These are phyloP conservation scores for Botrytis galanthina DNA, from an alignment of 2,329 filamentous ascomycete species.

Conservation along the genomic window DNA sequence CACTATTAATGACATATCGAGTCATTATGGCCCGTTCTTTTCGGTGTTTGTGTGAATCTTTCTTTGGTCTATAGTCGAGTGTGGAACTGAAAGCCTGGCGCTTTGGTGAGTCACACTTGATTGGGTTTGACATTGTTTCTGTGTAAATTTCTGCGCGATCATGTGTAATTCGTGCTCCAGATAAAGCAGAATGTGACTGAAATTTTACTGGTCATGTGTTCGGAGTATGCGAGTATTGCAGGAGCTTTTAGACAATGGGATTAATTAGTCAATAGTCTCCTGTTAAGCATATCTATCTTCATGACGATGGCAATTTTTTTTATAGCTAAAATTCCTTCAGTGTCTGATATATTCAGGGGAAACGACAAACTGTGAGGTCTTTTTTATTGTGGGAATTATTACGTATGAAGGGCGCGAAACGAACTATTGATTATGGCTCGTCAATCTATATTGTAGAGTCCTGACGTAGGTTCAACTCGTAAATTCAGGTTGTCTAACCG, in stretches of 20 bases:
- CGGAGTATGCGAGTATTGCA: too few species aligned
- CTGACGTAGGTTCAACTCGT: background rate
- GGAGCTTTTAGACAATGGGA: too few species aligned
- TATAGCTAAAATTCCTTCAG: background rate
- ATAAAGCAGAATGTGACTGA: background rate
- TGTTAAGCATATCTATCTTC: too few species aligned
- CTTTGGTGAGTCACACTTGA: background rate
- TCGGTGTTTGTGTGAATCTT: background rate
- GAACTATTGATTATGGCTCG: background rate
- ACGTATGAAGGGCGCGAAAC: background rate
- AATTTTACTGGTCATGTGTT: background rate
- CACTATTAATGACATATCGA: background rate
- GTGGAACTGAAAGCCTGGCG: fast-evolving
- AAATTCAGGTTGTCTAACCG: background rate
- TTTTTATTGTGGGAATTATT: background rate
- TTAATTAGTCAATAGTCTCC: too few species aligned
- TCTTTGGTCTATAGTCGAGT: background rate
- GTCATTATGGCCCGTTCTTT: background rate
- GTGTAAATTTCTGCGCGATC: background rate
- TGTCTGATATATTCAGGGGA: background rate
- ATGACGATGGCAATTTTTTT: background rate
- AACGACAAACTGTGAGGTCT: background rate
- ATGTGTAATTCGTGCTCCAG: background rate
- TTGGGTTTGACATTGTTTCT: background rate
- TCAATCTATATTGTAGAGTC: background rate